phyloP scores from a whole-genome alignment of 129 eudicot species.

The Oenanthe sinensis region DNA sequence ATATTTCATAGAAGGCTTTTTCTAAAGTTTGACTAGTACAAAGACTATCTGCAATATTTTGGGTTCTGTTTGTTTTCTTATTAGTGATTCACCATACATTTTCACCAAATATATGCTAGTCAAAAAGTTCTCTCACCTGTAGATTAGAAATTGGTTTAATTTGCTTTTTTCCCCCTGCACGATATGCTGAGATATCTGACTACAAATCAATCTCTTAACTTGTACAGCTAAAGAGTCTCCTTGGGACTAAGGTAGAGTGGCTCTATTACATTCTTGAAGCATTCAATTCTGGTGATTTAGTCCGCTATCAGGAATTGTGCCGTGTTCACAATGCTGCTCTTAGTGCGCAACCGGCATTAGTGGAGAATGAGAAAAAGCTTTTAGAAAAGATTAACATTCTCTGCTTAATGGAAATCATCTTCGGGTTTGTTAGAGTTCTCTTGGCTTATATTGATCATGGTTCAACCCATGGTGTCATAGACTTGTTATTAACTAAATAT shows the following conservation, averaged over 20 bases:
- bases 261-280: constrained; percentile 90
- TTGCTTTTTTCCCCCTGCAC: not conserved
- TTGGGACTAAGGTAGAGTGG: constrained; percentile 90
- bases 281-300: constrained; percentile 82
- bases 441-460: not conserved
- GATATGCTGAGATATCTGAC: not conserved
- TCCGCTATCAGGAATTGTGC: constrained; percentile 81
- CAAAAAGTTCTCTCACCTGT: not conserved
- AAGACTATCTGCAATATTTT: not conserved
- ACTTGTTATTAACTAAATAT: not conserved
- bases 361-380: constrained; percentile 82
- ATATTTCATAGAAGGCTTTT: not conserved
- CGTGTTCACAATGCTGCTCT: constrained; percentile 71
- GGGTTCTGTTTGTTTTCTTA: not conserved
- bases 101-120: not conserved
- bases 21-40: not conserved
- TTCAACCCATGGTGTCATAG: not conserved
- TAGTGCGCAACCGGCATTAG: constrained; percentile 77
- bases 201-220: not conserved
- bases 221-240: constrained; percentile 7
- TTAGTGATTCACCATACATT: not conserved
- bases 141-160: not conserved
- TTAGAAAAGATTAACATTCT: constrained; percentile 89
- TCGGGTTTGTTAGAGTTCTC: constrained; percentile 39
- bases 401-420: constrained; percentile 92